Evolutionary conservation across 495 filamentous ascomycete genomes (phyloP).

Genomic region (Xylaria acuta): DNA sequence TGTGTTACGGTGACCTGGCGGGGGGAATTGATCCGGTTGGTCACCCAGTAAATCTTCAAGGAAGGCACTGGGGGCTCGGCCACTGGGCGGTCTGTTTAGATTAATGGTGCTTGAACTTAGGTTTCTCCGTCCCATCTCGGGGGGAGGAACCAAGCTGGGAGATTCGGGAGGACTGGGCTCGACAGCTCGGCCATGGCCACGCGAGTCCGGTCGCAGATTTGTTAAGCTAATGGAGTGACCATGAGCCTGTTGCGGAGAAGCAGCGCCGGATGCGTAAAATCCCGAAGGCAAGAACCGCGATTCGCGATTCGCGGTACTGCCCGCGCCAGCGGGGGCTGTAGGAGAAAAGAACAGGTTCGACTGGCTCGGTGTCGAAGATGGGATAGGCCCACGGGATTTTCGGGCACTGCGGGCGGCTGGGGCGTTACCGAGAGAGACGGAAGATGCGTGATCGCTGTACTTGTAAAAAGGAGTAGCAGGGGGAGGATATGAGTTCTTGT

Average conservation of each 20-base stretch:
- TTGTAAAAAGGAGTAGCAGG: constrained; percentile 63
- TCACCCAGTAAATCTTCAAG: constrained; percentile 89
- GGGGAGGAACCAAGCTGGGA: constrained; percentile 53
- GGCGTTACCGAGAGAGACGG: constrained; percentile 65
- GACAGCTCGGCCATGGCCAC: constrained; percentile 54
- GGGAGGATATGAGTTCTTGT: constrained; percentile 62
- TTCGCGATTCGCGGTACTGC: constrained; percentile 59
- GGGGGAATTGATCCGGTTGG: constrained; percentile 47
- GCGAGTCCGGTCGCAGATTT: constrained; percentile 59
- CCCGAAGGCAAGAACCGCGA: constrained; percentile 86
- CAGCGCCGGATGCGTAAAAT: constrained; percentile 77
- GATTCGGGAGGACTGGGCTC: constrained; percentile 62
- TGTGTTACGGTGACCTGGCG: constrained; percentile 36
- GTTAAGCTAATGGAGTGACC: constrained; percentile 60
- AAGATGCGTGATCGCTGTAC: constrained; percentile 62
- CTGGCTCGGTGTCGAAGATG: constrained; percentile 56
- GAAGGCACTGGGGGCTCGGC: constrained; percentile 87
- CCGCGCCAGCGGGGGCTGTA: constrained; percentile 67
- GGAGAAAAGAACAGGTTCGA: constrained; percentile 90
- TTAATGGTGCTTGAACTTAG: constrained; percentile 75
- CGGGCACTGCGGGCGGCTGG: constrained; percentile 43
- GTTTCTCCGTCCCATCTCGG: constrained; percentile 46
- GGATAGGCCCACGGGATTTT: constrained; percentile 49
- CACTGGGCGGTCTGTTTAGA: constrained; percentile 67
- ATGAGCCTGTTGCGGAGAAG: constrained; percentile 56